These are phyloP conservation scores for Nitzschia sp. DNA, from an alignment of 108 stramenopile species.

Conservation along the genomic window DNA sequence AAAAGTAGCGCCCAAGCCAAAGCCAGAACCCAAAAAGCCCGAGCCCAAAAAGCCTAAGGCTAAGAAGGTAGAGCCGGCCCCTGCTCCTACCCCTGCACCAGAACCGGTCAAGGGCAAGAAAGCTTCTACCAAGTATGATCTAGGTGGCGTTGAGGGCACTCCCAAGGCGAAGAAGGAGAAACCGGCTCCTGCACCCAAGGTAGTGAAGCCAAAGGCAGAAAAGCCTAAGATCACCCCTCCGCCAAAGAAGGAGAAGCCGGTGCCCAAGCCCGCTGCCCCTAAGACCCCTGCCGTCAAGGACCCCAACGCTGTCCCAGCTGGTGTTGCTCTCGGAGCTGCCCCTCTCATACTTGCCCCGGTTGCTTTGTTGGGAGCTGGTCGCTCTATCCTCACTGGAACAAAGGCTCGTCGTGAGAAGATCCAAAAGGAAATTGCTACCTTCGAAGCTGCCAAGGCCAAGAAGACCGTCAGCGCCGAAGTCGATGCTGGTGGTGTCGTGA, in stretches of 20 bases:
- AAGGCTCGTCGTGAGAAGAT: conserved; percentile 64
- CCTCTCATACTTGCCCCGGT: conserved; percentile 71
- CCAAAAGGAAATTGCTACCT: conserved; percentile 67
- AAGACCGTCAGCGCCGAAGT: conserved; percentile 36
- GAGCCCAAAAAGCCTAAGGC: conserved; percentile 6
- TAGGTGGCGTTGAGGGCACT: conserved; percentile 21
- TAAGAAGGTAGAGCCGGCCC: conserved; percentile 38
- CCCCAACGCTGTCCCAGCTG: conserved; percentile 58
- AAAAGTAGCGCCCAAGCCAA: conserved; percentile 13
- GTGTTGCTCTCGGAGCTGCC: conserved; percentile 81
- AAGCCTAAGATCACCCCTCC: conserved; percentile 9
- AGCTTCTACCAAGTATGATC: conserved; percentile 26
- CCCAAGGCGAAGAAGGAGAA: conserved; percentile 34
- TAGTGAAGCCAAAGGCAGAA: conserved; percentile 14
- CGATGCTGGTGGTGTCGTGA: conserved; percentile 63
- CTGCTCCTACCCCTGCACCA: conserved; percentile 34
- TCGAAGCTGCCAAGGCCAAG: conserved; percentile 51
- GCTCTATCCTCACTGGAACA: conserved; percentile 58
- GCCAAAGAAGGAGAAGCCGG: conserved; percentile 13
- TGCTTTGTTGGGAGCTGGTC: conserved; percentile 61
- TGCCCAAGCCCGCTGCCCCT: conserved; percentile 22
- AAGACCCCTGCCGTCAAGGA: conserved; percentile 36
- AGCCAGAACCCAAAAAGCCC: conserved; percentile 17
- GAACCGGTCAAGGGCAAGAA: conserved; percentile 14
- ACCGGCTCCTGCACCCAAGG: conserved; percentile 37